phyloP scores from a whole-genome alignment of 768 basidiomycete genomes.

The Boletus vinaceobasis region DNA sequence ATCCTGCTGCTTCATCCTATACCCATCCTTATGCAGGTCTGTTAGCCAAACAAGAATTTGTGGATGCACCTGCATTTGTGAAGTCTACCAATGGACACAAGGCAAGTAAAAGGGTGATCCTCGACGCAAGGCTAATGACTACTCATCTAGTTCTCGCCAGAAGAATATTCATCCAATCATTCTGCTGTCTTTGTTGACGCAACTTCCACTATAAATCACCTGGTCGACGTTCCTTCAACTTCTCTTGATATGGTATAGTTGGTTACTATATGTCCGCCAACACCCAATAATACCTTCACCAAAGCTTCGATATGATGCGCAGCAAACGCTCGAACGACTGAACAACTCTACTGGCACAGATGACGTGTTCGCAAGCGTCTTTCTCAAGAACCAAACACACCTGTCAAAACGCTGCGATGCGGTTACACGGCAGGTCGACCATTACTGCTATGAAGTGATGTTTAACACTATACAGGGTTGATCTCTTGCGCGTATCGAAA shows the following conservation, averaged over 20 bases:
- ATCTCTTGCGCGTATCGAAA: conserved; percentile 38
- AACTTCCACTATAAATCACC: conserved; percentile 69
- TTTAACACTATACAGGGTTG: conserved; percentile 43
- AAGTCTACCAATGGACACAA: conserved; percentile 52
- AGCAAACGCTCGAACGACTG: conserved; percentile 63
- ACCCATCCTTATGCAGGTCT: conserved; percentile 9
- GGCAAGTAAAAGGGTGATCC: conserved; percentile 35
- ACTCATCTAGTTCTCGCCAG: conserved; percentile 49
- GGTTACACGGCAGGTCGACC: conserved; percentile 51
- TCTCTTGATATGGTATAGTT: conserved; percentile 71
- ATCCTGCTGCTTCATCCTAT: background rate
- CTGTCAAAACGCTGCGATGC: conserved; percentile 70
- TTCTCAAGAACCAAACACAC: conserved; percentile 68
- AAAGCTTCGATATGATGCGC: conserved; percentile 76
- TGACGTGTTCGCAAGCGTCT: conserved; percentile 69
- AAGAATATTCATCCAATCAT: conserved; percentile 51
- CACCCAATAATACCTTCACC: conserved; percentile 1
- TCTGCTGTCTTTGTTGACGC: conserved; percentile 75
- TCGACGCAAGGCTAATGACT: background rate
- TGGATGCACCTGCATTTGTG: conserved; percentile 52
- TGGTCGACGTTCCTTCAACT: conserved; percentile 70
- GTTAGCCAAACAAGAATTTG: conserved; percentile 70
- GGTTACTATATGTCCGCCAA: background rate
- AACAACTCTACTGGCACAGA: conserved; percentile 43
- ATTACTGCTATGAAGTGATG: background rate